phyloP scores from a whole-genome alignment of 2,329 filamentous ascomycete genomes.

The Colletotrichum orchidophilum region DNA sequence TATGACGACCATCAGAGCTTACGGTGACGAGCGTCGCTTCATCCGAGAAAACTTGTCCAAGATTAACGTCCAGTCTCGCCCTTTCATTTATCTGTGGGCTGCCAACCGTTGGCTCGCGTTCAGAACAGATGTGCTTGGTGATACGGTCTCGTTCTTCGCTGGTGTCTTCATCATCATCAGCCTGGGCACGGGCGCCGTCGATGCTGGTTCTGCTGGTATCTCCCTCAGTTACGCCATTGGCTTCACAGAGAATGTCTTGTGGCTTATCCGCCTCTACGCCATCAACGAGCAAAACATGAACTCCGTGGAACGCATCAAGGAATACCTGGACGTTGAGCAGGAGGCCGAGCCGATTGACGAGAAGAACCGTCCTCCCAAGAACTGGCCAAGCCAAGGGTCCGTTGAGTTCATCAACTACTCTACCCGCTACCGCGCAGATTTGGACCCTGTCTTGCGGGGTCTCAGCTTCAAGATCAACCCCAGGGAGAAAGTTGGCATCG shows the following conservation, averaged over 20 bases:
- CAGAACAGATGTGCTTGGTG: conserved; percentile 88
- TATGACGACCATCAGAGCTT: conserved; percentile 96
- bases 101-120: conserved; percentile 97
- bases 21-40: conserved; percentile 92
- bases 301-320: conserved; percentile 95
- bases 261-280: conserved; percentile 93
- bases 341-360: conserved; percentile 84
- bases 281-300: conserved; percentile 99
- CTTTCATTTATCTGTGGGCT: conserved; percentile 96
- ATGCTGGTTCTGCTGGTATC: conserved; percentile 91
- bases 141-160: conserved; percentile 91
- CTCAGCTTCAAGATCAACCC: conserved; percentile 88
- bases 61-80: conserved; percentile 90
- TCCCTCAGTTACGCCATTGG: conserved; percentile 96
- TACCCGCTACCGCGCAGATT: conserved; percentile 86
- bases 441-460: conserved; percentile 85
- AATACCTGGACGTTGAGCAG: conserved; percentile 96
- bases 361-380: conserved; percentile 77
- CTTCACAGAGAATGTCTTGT: conserved; percentile 96
- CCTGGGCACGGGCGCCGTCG: conserved; percentile 73
- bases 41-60: conserved; percentile 88
- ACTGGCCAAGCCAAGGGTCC: conserved; percentile 87
- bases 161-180: conserved; percentile 90
- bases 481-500: conserved; percentile 93
- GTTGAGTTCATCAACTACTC: conserved; percentile 92